A percentile compares a stretch with the other conserved stretches of the same genome.
phyloP scores from a whole-genome alignment of 352 stramenopile species.

The Phytopythium chamaehyphon region DNA sequence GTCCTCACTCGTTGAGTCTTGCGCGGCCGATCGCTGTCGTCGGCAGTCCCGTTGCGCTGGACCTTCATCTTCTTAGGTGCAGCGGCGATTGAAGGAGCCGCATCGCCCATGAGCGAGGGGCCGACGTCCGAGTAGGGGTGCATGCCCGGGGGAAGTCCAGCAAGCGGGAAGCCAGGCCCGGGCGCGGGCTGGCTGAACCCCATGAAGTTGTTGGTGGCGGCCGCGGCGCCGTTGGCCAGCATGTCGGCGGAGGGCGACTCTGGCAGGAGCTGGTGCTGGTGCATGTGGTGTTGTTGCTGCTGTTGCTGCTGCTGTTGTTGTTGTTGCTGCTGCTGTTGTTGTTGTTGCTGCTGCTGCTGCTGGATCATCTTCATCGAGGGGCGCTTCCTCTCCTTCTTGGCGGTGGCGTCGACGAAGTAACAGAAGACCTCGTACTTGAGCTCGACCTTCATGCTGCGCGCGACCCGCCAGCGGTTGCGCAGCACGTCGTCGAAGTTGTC shows the following conservation, averaged over 20 bases:
- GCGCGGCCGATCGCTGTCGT: slow-evolving; percentile 32
- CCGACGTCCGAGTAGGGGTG: slow-evolving; percentile 42
- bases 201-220: slow-evolving; percentile 20
- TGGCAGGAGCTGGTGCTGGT: not conserved
- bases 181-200: slow-evolving; percentile 13
- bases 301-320: slow-evolving; percentile 19
- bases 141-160: slow-evolving; percentile 17
- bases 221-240: slow-evolving; percentile 11
- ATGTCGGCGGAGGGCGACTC: slow-evolving; percentile 6
- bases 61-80: slow-evolving; percentile 22
- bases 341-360: slow-evolving; percentile 18
- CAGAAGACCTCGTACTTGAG: slow-evolving; percentile 82
- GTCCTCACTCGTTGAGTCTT: slow-evolving; percentile 30
- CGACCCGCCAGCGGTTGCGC: slow-evolving; percentile 73
- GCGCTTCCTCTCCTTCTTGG: slow-evolving; percentile 60
- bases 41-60: slow-evolving; percentile 18
- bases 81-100: not conserved
- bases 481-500: slow-evolving; percentile 71
- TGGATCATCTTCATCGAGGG: slow-evolving; percentile 67
- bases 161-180: slow-evolving; percentile 23
- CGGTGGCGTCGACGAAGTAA: slow-evolving; percentile 71
- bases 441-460: slow-evolving; percentile 72
- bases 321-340: slow-evolving; percentile 10
- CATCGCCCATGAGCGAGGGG: slow-evolving; percentile 16
- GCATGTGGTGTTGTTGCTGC: not conserved